Evolutionary conservation across 1,284 basidiomycete genomes (phyloP), one percentile per base, ranked within the genome.

Genomic region (Ganoderma lingzhi): DNA sequence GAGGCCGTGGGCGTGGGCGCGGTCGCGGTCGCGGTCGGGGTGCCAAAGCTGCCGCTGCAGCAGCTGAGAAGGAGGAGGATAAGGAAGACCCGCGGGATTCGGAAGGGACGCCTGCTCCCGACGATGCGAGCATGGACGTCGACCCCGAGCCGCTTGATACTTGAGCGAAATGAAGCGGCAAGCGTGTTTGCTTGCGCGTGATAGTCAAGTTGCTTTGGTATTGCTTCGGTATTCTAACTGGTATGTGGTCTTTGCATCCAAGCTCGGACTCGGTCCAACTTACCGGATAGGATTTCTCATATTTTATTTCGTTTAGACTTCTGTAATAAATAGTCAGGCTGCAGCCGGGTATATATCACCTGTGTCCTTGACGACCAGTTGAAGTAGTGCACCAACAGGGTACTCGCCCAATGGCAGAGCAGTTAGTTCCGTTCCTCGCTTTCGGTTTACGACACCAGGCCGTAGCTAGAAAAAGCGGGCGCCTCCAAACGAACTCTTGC

Each of bases 1-100:
- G 74, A 42, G 76, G 75, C 2, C 68, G 77, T 30, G 75, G 76
- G 12, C 68, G 74, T 1, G 74, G 75, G 2, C 70, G 76, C 42
- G 74, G 73, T 8, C 72, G 76, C 0, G 73, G 71, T 5, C 62
- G 69, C 70, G 3, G 74, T 70, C 2, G 70, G 76, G 39, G 74
- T 72, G 10, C 71, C 73, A 9, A 73, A 70, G 8, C 63, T 64
- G 37, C 58, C 44, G 19, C 23, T 68, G 45, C 72, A 69, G 62
- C 66, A 64, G 15, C 68, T 66, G 64, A 72, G 65, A 37, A 73
- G 65, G 64, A n/a, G 15, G 58, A 63, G 3, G 32, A 63, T 44
- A 66, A 69, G 15, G 48, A 59, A 19, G 62, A 63, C 6, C 23
- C 23, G 23, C 61, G 65, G 41, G 74, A 77, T 39, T 71, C 72